Evolutionary conservation across 768 basidiomycete genomes (phyloP), one percentile per base, ranked within the genome.

Genomic region (Fomitopsis serialis): DNA sequence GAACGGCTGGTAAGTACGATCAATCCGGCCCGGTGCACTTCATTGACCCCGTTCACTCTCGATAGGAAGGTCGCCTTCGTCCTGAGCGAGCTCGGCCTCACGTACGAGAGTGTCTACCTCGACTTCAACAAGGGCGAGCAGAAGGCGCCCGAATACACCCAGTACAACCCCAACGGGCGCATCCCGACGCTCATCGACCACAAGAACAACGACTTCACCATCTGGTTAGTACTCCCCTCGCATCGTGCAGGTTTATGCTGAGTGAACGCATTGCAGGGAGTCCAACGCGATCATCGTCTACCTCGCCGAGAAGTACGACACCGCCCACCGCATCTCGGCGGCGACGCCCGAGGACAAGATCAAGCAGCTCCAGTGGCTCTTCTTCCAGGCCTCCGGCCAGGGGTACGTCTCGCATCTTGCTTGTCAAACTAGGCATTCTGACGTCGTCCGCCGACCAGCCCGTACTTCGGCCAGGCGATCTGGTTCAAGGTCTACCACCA

Each of bases 241-340:
- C 29, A 32, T 25, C n/a, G 42, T n/a, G 11, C 32, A 10, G 19
- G 2, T 15, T 34, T 3, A 2, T 11, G 13, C 27, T 44, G 2
- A 32, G 21, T 45, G 32, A 21, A 29, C 53, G 53, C 8, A 10
- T 7, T 42, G 15, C 17, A 63, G 64, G 59, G 71, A 72, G 56
- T 65, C 67, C 23, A 67, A 68, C 45, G 75, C 75, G 45, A 75
- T 78, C 56, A 50, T 77, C 34, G 59, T 72, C 9, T 78, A 75
- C 63, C 65, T 78, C 43, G 63, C 63, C n/a, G 71, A 75, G 54
- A 64, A 68, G 52, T 78, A 77, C 57, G 78, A 80, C 63, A 60
- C 54, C n/a, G 73, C 75, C 32, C 58, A 67, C 63, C 72, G 70
- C 64, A 46, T 66, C 42, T 58, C 59, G 25, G 54, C 59, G 19